phyloP scores from a whole-genome alignment of 2,329 filamentous ascomycete genomes.

The Aspergillus transmontanensis region DNA sequence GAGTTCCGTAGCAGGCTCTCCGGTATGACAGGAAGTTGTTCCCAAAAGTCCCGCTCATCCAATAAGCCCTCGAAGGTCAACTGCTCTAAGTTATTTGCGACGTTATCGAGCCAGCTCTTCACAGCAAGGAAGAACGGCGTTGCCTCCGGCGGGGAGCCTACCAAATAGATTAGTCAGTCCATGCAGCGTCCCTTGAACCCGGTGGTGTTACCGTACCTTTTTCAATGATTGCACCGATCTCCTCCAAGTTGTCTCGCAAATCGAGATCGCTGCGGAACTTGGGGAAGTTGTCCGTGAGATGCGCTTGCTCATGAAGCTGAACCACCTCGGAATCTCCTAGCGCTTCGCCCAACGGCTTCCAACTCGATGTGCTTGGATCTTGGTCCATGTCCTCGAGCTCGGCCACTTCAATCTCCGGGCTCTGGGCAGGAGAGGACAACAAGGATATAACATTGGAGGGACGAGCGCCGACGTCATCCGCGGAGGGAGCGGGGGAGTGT shows the following conservation, averaged over 20 bases:
- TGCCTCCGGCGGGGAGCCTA: constrained; percentile 35
- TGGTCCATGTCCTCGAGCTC: constrained; percentile 53
- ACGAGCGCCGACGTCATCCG: constrained; percentile 23
- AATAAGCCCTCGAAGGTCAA: constrained; percentile 38
- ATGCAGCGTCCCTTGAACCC: background rate
- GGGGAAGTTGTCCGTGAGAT: constrained; percentile 42
- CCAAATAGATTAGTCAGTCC: background rate
- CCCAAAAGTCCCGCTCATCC: constrained; percentile 50
- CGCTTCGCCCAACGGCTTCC: constrained; percentile 42
- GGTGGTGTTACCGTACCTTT: constrained; percentile 34
- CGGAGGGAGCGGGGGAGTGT: constrained; percentile 16
- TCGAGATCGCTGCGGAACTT: constrained; percentile 30
- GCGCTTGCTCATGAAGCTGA: constrained; percentile 35
- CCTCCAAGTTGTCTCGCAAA: constrained; percentile 36
- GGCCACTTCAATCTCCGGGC: constrained; percentile 53
- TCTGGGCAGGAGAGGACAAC: constrained; percentile 47
- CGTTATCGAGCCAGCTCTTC: constrained; percentile 47
- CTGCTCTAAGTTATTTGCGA: constrained; percentile 35
- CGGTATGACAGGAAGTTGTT: constrained; percentile 43
- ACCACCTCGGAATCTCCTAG: constrained; percentile 39
- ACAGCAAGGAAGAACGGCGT: constrained; percentile 35
- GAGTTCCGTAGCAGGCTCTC: constrained; percentile 44
- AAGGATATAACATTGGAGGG: constrained; percentile 41
- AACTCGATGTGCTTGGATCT: constrained; percentile 48
- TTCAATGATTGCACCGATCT: constrained; percentile 37